phyloP scores from a whole-genome alignment of 2,329 filamentous ascomycete genomes.

The Helotiales sp. region DNA sequence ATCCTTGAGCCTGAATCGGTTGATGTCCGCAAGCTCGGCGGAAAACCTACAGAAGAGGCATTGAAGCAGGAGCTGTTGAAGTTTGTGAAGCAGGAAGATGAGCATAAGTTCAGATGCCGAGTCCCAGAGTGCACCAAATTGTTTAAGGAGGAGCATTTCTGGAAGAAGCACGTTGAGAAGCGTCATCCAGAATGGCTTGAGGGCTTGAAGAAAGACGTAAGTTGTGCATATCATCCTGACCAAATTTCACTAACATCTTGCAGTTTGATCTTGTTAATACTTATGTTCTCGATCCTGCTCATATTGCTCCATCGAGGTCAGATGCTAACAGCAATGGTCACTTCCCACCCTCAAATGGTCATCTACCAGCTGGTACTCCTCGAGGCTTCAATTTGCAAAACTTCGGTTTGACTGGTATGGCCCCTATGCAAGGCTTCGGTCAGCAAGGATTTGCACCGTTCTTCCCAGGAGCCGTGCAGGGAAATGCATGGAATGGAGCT shows the following conservation, averaged over 20 bases:
- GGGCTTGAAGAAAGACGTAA: constrained; percentile 77
- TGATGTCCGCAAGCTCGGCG: constrained; percentile 87
- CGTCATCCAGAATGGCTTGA: constrained; percentile 88
- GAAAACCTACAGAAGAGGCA: constrained; percentile 82
- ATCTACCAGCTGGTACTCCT: constrained; percentile 79
- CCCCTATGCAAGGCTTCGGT: constrained; percentile 59
- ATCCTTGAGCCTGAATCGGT: constrained; percentile 87
- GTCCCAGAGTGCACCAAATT: constrained; percentile 94
- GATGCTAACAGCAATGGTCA: constrained; percentile 96
- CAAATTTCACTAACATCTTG: constrained; percentile 35
- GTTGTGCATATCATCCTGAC: constrained; percentile 42
- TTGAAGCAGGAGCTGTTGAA: constrained; percentile 83
- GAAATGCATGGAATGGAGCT: constrained; percentile 48
- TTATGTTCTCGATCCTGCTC: constrained; percentile 91
- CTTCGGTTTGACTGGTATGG: constrained; percentile 60
- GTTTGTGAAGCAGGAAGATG: constrained; percentile 94
- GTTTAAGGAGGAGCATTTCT: constrained; percentile 96
- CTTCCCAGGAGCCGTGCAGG: constrained; percentile 50
- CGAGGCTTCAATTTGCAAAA: constrained; percentile 86
- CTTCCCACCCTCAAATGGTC: constrained; percentile 78
- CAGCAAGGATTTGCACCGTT: constrained; percentile 52
- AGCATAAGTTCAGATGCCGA: constrained; percentile 95
- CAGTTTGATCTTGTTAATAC: constrained; percentile 89
- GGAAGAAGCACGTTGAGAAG: constrained; percentile 98
- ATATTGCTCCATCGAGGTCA: constrained; percentile 89